A percentile compares a stretch with the other conserved stretches of the same genome.
These are phyloP conservation scores for Paulownia fortunei DNA, from an alignment of 257 asterid species.

Conservation along the genomic window DNA sequence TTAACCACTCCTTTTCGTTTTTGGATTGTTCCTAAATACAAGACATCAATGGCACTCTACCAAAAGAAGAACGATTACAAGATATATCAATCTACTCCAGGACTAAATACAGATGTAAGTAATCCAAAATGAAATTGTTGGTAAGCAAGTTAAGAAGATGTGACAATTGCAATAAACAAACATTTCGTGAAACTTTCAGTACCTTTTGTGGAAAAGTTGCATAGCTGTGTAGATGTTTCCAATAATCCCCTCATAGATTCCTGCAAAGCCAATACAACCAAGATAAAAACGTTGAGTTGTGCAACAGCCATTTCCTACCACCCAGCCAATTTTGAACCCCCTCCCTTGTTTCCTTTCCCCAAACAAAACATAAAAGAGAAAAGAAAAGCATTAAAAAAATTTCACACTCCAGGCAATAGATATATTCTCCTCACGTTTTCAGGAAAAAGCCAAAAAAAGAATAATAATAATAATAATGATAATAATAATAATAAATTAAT, in stretches of 20 bases:
- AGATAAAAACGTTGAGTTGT: not conserved
- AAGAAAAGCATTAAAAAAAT: not conserved
- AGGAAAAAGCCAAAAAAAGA: not conserved
- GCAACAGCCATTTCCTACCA: not conserved
- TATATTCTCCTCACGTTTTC: not conserved
- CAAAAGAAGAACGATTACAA: not conserved
- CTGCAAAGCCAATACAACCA: slow-evolving; percentile 42
- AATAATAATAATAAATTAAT: not conserved
- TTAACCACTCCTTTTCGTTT: slow-evolving; percentile 3
- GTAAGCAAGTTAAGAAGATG: slow-evolving; percentile 11
- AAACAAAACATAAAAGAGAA: not conserved
- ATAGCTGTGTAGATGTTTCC: slow-evolving; percentile 49
- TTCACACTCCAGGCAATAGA: not conserved
- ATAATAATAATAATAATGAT: not conserved
- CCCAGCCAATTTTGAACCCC: not conserved
- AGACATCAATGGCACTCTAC: not conserved
- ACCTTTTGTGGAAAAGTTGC: slow-evolving; percentile 72
- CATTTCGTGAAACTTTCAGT: slow-evolving; percentile 11
- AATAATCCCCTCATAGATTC: slow-evolving; percentile 47
- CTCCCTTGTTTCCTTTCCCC: not conserved
- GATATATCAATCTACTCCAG: not conserved
- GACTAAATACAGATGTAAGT: not conserved
- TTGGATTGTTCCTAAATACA: not conserved
- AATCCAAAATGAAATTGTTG: slow-evolving; percentile 1
- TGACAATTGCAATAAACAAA: not conserved